Evolutionary conservation across 1,284 basidiomycete genomes (phyloP), one percentile per base, ranked within the genome.

Genomic region (Ustilago curta): DNA sequence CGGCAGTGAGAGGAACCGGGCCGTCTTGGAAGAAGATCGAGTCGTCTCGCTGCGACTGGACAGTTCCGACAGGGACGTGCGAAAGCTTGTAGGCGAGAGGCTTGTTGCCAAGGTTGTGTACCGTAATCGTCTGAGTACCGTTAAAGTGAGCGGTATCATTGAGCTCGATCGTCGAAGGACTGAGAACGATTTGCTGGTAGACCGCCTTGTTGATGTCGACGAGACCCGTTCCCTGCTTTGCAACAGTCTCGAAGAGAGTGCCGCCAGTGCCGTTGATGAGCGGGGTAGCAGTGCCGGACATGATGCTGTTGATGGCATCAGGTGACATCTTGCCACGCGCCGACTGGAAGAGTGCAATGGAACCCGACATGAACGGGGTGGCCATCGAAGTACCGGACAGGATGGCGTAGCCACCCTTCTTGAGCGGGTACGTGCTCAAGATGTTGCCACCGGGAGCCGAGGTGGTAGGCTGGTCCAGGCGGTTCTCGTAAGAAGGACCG

Each of bases 221-320:
- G 55, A 91, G 82, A 21, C 91, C 91, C 21, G 90, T 88, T 39
- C 91, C 92, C 71, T 90, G 89, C 57, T 89, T 88, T 1, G 89
- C 88, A 8, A 89, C 87, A 9, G 90, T 90, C 71, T 90, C 89
- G 44, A 89, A 78, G 4, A 89, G 87, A 37, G 87, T 86, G 8
- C 87, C 88, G 23, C 88, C 87, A 18, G 65, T 87, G 43, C 87
- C 87, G 44, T 88, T 88, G 0, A 85, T 80, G 8, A 91, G 84
- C 5, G 86, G 84, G 42, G 87, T 82, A 9, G 90, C 88, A 1
- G 91, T 91, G 16, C 88, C 88, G 84, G 91, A 87, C 69, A 92
- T 88, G 12, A 91, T 80, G 72, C 48, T 86, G 85, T 48, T 89
- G 86, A 63, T 88, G 29, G 42, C 23, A 9, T 61, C 53, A 12